phyloP scores from a whole-genome alignment of 768 basidiomycete genomes.

The Tulasnella sp. region DNA sequence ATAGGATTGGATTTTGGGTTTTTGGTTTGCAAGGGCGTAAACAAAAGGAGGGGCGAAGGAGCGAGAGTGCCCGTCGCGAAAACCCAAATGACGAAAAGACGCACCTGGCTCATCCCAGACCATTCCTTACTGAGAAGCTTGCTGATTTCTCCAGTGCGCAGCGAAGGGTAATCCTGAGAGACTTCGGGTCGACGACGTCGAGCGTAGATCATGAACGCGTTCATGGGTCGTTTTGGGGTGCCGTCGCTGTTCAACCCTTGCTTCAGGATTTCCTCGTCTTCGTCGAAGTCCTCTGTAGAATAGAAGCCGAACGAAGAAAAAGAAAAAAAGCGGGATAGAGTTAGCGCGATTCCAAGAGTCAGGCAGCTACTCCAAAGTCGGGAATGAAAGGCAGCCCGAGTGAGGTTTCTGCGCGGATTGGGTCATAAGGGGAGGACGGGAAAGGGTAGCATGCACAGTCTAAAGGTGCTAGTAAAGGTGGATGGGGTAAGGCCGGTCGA shows the following conservation, averaged over 20 bases:
- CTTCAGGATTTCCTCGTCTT: constrained; percentile 22
- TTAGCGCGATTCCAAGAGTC: background rate
- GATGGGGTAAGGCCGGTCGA: background rate
- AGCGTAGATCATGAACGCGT: constrained; percentile 93
- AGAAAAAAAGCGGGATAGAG: background rate
- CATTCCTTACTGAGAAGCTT: constrained; percentile 87
- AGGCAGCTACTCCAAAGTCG: background rate
- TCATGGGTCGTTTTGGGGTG: constrained; percentile 89
- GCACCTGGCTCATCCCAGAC: constrained; percentile 76
- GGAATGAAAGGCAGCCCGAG: background rate
- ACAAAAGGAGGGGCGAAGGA: background rate
- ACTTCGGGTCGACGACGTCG: constrained; percentile 76
- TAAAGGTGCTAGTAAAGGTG: background rate
- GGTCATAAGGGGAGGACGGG: constrained; percentile 9
- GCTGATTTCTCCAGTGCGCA: constrained; percentile 89
- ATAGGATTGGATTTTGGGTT: constrained; percentile 12
- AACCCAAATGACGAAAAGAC: constrained; percentile 38
- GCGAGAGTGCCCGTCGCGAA: background rate
- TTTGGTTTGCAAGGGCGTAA: background rate
- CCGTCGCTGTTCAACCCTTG: constrained; percentile 82
- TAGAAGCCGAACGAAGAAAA: background rate
- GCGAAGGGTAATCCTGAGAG: constrained; percentile 81
- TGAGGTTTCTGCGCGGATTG: background rate
- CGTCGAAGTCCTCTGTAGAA: background rate
- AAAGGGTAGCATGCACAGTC: constrained; percentile 52